Evolutionary conservation across 78 protist species (phyloP).

Genomic region (slime mould (Dictyostelium discoideum)): dicty_2.7 NC_007088.5:1453001-1453500

Average conservation of each 20-base stretch:
- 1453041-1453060: slow-evolving; percentile 94
- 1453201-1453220: slow-evolving; percentile 40
- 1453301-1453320: slow-evolving; percentile 53
- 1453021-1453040: slow-evolving; percentile 84
- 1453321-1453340: slow-evolving; percentile 77
- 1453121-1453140: background rate
- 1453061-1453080: slow-evolving; percentile 77
- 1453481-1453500: slow-evolving; percentile 25
- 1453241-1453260: slow-evolving; percentile 73
- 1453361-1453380: slow-evolving; percentile 53
- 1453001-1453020: slow-evolving; percentile 92
- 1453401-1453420: slow-evolving; percentile 85
- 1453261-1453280: slow-evolving; percentile 60
- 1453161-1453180: background rate
- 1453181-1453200: slow-evolving; percentile 55
- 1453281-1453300: slow-evolving; percentile 79
- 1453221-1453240: slow-evolving; percentile 10
- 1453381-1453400: slow-evolving; percentile 81
- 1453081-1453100: background rate
- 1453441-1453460: slow-evolving; percentile 5
- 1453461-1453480: slow-evolving; percentile 54
- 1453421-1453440: slow-evolving; percentile 3
- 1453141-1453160: background rate
- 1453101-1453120: background rate
- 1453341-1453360: slow-evolving; percentile 70